Evolutionary conservation across 768 basidiomycete genomes (phyloP).

Genomic region (Scleroderma citrinum): DNA sequence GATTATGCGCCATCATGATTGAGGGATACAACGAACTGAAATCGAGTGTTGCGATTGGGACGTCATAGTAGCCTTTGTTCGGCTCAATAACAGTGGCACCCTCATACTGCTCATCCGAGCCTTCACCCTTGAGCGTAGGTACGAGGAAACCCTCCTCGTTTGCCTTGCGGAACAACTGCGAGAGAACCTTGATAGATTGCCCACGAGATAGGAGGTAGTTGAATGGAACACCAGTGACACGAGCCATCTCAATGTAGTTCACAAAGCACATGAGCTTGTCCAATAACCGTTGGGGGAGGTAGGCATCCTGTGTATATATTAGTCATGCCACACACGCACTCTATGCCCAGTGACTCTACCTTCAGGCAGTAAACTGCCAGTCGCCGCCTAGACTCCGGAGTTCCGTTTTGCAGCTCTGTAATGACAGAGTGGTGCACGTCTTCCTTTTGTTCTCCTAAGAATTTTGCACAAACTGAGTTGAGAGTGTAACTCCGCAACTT

Average conservation of each 20-base stretch:
- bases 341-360: slow-evolving; percentile 34
- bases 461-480: slow-evolving; percentile 96
- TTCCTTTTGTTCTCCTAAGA: slow-evolving; percentile 98
- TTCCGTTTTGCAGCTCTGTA: slow-evolving; percentile 96
- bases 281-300: slow-evolving; percentile 90
- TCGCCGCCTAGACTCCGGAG: slow-evolving; percentile 84
- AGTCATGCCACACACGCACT: not conserved
- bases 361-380: slow-evolving; percentile 98
- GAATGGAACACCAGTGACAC: slow-evolving; percentile 99
- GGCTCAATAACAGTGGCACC: slow-evolving; percentile 99
- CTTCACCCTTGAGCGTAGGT: slow-evolving; percentile 81
- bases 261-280: slow-evolving; percentile 99
- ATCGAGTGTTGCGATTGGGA: slow-evolving; percentile 95
- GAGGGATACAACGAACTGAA: slow-evolving; percentile 98
- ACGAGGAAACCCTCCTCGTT: slow-evolving; percentile 89
- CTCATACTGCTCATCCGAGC: slow-evolving; percentile 94
- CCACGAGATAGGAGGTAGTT: slow-evolving; percentile 91
- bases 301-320: slow-evolving; percentile 70
- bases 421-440: slow-evolving; percentile 99
- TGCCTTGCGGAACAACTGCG: slow-evolving; percentile 90
- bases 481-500: slow-evolving; percentile 96
- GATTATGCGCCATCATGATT: slow-evolving; percentile 99
- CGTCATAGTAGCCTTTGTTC: slow-evolving; percentile 91
- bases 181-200: slow-evolving; percentile 98
- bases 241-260: slow-evolving; percentile 98